phyloP scores from a whole-genome alignment of 2,329 filamentous ascomycete species.

The Coniochaeta sp. region DNA sequence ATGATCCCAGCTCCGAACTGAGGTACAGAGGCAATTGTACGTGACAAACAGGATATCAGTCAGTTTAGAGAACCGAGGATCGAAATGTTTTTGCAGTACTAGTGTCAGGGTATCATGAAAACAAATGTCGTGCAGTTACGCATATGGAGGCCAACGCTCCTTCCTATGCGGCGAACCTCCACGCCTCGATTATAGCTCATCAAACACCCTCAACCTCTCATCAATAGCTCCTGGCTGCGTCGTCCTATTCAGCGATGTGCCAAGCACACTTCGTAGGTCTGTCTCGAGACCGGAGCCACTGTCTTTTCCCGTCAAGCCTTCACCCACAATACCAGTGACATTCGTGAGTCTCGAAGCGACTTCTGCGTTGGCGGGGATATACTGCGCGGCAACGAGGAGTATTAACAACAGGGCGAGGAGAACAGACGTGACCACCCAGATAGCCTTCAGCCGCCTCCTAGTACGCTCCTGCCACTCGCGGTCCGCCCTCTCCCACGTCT shows the following conservation, averaged over 20 bases:
- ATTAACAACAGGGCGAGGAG: slow-evolving; percentile 39
- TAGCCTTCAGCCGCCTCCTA: slow-evolving; percentile 50
- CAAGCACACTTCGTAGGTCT: neutral
- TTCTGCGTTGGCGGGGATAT: slow-evolving; percentile 13
- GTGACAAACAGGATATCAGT: no score
- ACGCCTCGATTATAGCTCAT: slow-evolving; percentile 30
- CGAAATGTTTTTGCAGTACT: neutral
- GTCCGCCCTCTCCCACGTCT: slow-evolving; percentile 61
- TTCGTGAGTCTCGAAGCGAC: slow-evolving; percentile 8
- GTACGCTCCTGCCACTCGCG: slow-evolving; percentile 61
- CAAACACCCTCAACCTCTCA: slow-evolving; percentile 34
- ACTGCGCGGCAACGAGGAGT: slow-evolving; percentile 29
- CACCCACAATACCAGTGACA: slow-evolving; percentile 4
- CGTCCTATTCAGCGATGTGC: slow-evolving; percentile 11
- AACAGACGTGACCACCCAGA: slow-evolving; percentile 53
- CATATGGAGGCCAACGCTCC: neutral
- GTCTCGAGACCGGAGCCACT: neutral
- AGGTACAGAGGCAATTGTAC: no score
- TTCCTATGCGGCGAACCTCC: neutral
- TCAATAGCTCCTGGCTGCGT: slow-evolving; percentile 12
- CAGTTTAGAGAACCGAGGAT: no score
- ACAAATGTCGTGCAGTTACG: neutral
- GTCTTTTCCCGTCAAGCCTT: neutral
- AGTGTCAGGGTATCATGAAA: neutral
- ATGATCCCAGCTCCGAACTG: no score